Evolutionary conservation across 352 stramenopile genomes (phyloP).

Genomic region (Phytophthora melonis): DNA sequence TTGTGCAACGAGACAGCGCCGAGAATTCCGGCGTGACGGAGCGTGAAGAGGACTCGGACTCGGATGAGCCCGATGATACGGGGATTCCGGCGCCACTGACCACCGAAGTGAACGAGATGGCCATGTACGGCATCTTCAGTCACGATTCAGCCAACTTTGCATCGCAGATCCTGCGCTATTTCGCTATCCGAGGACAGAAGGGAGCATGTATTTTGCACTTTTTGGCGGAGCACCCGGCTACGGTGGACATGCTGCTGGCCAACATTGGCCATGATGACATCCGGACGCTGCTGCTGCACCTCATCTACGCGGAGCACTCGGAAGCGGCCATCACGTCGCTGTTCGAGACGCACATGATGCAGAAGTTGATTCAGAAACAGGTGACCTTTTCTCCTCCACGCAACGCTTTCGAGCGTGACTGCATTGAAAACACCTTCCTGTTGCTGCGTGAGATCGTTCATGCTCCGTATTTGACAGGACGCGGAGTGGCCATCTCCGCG

Average conservation of each 20-base stretch:
- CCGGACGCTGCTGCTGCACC: conserved; percentile 74
- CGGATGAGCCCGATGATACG: conserved; percentile 44
- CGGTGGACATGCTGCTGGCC: conserved; percentile 78
- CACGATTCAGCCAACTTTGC: conserved; percentile 83
- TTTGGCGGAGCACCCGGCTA: conserved; percentile 57
- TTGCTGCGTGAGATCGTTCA: conserved; percentile 85
- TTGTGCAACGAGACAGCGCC: conserved; percentile 20
- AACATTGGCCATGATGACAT: conserved; percentile 88
- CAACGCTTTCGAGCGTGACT: conserved; percentile 77
- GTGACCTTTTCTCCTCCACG: conserved; percentile 77
- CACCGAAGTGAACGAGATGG: conserved; percentile 51
- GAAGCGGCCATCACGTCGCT: conserved; percentile 75
- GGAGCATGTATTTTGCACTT: conserved; percentile 83
- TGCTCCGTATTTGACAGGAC: conserved; percentile 82
- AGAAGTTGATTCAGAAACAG: conserved; percentile 82
- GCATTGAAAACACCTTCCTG: conserved; percentile 85
- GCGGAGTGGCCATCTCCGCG: conserved; percentile 86
- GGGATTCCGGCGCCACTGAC: conserved; percentile 46
- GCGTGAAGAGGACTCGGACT: conserved; percentile 46
- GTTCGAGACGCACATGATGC: conserved; percentile 76
- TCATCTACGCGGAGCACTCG: conserved; percentile 89
- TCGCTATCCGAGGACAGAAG: conserved; percentile 81
- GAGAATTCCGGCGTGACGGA: conserved; percentile 38
- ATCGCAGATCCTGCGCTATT: conserved; percentile 85
- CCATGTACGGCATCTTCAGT: conserved; percentile 76